Evolutionary conservation across 2,329 filamentous ascomycete genomes (phyloP).

Genomic region (Trichoderma asperellum): DNA sequence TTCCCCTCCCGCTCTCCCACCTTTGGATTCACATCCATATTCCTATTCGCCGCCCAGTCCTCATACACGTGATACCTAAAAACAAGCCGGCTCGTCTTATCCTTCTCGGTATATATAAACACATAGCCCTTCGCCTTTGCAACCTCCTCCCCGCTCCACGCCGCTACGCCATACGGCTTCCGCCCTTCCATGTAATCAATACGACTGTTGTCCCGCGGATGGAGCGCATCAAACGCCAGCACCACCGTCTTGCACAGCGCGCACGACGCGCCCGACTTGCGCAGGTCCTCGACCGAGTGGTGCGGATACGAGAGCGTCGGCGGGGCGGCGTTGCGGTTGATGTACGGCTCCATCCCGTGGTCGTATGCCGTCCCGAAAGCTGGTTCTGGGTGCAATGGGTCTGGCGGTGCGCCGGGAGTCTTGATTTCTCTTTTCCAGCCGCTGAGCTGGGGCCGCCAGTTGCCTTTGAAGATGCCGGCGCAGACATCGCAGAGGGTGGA

Average conservation of each 20-base stretch:
- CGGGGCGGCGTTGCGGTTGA: neutral
- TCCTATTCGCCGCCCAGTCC: constrained; percentile 20
- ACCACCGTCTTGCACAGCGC: constrained; percentile 14
- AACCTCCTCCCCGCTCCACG: neutral
- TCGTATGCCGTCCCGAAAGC: constrained; percentile 14
- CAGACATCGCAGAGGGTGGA: constrained; percentile 10
- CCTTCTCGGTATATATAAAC: constrained; percentile 10
- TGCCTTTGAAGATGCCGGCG: constrained; percentile 11
- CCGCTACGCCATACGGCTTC: constrained; percentile 14
- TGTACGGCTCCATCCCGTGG: constrained; percentile 17
- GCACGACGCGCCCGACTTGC: neutral
- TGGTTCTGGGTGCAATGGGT: constrained; percentile 2
- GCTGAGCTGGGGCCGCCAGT: neutral
- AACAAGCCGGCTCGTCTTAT: constrained; percentile 4
- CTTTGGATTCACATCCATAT: constrained; percentile 15
- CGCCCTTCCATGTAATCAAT: constrained; percentile 18
- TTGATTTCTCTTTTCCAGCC: constrained; percentile 12
- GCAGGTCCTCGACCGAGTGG: constrained; percentile 1
- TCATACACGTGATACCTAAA: constrained; percentile 12
- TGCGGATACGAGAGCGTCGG: constrained; percentile 18
- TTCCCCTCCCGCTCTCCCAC: constrained; percentile 13
- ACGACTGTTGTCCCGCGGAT: neutral
- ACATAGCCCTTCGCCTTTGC: neutral
- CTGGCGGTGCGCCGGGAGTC: neutral
- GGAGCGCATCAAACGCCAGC: constrained; percentile 13